These are phyloP conservation scores for Crithidia fasciculata DNA, from an alignment of 208 protist genomes.

Conservation along the genomic window DNA sequence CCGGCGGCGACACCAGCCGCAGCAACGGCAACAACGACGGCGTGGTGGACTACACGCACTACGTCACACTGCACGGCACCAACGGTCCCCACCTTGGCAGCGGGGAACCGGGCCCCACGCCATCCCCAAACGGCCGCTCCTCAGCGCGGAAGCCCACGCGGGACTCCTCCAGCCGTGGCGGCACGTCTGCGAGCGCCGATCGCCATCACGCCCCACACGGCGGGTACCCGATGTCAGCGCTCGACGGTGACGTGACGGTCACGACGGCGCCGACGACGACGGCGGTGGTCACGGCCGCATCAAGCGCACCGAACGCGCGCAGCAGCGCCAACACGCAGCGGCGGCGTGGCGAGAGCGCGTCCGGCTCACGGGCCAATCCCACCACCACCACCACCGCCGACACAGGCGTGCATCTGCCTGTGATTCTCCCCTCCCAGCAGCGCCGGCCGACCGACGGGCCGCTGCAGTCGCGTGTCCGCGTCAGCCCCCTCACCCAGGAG, in stretches of 20 bases:
- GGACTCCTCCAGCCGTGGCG: not conserved
- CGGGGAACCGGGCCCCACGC: not conserved
- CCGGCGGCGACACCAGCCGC: constrained; percentile 1
- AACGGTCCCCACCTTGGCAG: not conserved
- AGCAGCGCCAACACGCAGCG: not conserved
- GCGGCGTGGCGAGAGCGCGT: constrained; percentile 9
- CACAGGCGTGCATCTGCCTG: constrained; percentile 6
- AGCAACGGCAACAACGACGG: not conserved
- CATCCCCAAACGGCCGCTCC: constrained; percentile 2
- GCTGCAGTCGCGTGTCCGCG: constrained; percentile 7
- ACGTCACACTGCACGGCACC: constrained; percentile 6
- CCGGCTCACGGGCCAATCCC: not conserved
- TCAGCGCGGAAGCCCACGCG: not conserved
- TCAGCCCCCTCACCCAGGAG: constrained; percentile 7
- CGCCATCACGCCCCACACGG: constrained; percentile 10
- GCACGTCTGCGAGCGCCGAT: not conserved
- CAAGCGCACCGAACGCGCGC: not conserved
- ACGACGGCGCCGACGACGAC: not conserved
- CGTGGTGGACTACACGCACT: not conserved
- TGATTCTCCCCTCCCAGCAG: constrained; percentile 18
- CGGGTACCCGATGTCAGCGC: constrained; percentile 3
- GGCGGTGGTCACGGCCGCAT: not conserved
- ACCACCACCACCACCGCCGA: not conserved
- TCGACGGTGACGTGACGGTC: not conserved
- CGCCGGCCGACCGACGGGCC: constrained; percentile 7